Percentiles rank a stretch among this genome's conserved stretches.
Evolutionary conservation across 495 filamentous ascomycete genomes (phyloP).

Genomic region (Tricharina praecox): DNA sequence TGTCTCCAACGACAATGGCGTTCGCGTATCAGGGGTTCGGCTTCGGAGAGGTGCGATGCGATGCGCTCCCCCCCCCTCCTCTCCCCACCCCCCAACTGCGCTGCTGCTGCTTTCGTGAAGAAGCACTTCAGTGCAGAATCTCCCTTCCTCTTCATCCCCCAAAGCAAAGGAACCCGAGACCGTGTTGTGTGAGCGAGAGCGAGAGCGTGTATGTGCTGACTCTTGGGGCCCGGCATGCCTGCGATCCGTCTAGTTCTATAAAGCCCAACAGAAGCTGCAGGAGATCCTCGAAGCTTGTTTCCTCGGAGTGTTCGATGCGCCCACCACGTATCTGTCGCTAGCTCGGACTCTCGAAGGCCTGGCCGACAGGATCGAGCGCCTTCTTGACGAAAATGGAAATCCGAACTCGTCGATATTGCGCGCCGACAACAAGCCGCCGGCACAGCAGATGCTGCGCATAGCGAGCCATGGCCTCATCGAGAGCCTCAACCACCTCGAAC

Average conservation of each 20-base stretch:
- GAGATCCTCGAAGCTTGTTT: conserved; percentile 11
- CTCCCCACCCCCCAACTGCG: too few species aligned
- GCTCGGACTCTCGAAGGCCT: conserved; percentile 5
- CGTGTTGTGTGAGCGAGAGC: too few species aligned
- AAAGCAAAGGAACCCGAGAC: too few species aligned
- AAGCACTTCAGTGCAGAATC: too few species aligned
- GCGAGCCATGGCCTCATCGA: conserved; percentile 18
- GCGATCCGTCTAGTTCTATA: conserved; percentile 10
- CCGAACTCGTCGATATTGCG: conserved; percentile 17
- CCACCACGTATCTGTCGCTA: conserved; percentile 11
- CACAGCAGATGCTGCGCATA: conserved; percentile 19
- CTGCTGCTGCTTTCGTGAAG: too few species aligned
- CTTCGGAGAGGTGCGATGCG: conserved; percentile 6
- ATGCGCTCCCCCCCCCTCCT: too few species aligned
- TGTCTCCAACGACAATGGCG: background rate
- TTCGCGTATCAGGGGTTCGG: conserved; percentile 10
- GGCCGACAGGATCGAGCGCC: conserved; percentile 14
- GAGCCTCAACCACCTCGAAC: conserved; percentile 7
- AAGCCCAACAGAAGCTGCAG: conserved; percentile 15
- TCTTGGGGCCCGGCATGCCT: too few species aligned
- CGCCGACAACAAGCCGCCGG: conserved; percentile 13
- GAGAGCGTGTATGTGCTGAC: conserved; percentile 3
- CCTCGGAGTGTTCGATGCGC: conserved; percentile 15
- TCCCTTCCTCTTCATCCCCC: too few species aligned
- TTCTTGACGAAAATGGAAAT: conserved; percentile 22